Evolutionary conservation across 169 alveolate species (phyloP).

Genomic region (Miamiensis avidus): DNA sequence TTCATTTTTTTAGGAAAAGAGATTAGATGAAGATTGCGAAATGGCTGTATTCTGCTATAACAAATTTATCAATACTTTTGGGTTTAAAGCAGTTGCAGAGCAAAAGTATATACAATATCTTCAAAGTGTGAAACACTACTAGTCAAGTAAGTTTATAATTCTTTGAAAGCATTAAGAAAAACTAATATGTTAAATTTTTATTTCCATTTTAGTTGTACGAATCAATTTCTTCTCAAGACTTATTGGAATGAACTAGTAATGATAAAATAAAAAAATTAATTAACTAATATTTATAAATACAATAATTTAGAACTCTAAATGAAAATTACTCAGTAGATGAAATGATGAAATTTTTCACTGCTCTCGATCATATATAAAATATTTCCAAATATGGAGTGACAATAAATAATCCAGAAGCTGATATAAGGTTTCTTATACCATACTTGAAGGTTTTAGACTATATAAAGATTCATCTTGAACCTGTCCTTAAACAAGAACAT

Average conservation of each 20-base stretch:
- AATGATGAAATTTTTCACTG: constrained; percentile 31
- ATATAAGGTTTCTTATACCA: constrained; percentile 35
- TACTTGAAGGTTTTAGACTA: constrained; percentile 41
- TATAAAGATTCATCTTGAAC: constrained; percentile 39
- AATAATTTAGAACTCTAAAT: not conserved
- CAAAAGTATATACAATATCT: constrained; percentile 32
- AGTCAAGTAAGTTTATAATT: not conserved
- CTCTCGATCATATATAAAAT: constrained; percentile 26
- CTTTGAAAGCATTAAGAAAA: too few relatives aligned
- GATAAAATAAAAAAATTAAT: too few relatives aligned
- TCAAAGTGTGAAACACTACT: constrained; percentile 27
- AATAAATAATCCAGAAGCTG: constrained; percentile 31
- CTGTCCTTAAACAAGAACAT: constrained; percentile 29
- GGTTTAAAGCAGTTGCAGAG: constrained; percentile 50
- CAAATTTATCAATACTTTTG: constrained; percentile 40
- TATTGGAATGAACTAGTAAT: not conserved
- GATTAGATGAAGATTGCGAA: constrained; percentile 30
- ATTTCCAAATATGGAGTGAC: constrained; percentile 31
- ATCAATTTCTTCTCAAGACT: constrained; percentile 38
- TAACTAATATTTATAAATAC: too few relatives aligned
- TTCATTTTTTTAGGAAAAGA: constrained; percentile 6
- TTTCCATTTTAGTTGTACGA: constrained; percentile 20
- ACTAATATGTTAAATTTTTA: too few relatives aligned
- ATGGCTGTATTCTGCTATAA: constrained; percentile 40
- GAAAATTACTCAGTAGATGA: constrained; percentile 29